Evolutionary conservation across 306 rosid species (phyloP).

Genomic region (barrel medic (Medicago truncatula)): DNA sequence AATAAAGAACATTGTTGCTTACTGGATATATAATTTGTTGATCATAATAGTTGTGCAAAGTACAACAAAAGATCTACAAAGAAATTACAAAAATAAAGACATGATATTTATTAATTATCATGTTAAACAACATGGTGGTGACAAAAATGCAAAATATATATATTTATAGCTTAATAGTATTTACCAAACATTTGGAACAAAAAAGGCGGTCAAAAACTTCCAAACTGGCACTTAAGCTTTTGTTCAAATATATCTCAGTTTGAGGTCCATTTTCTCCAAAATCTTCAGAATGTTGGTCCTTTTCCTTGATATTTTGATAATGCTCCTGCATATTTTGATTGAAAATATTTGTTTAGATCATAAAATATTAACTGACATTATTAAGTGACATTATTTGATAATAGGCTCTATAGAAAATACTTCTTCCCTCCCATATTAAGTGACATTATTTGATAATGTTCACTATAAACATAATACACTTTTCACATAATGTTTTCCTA

Average conservation of each 20-base stretch:
- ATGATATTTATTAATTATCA: constrained; percentile 8
- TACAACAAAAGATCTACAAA: constrained; percentile 73
- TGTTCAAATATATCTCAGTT: constrained; percentile 58
- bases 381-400: too few species aligned
- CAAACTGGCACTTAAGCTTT: constrained; percentile 61
- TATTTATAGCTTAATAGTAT: constrained; percentile 24
- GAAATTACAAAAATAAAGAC: constrained; percentile 37
- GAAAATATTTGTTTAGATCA: not conserved
- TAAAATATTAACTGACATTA: too few species aligned
- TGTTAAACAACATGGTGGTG: constrained; percentile 8
- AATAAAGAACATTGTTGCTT: constrained; percentile 45
- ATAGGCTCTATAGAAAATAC: too few species aligned
- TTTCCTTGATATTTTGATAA: not conserved
- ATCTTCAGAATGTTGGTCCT: constrained; percentile 44
- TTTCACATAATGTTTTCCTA: constrained; percentile 29
- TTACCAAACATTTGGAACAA: constrained; percentile 82
- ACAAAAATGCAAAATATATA: constrained; percentile 15
- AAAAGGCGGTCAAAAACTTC: constrained; percentile 77
- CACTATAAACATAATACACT: too few species aligned
- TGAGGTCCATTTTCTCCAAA: constrained; percentile 43
- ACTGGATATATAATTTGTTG: constrained; percentile 71
- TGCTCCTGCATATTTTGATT: constrained; percentile 56
- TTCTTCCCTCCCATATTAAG: too few species aligned
- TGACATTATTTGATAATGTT: too few species aligned
- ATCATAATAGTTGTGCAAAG: constrained; percentile 68